Evolutionary conservation across 257 asterid species (phyloP).

Genomic region (Ilex asprella): DNA sequence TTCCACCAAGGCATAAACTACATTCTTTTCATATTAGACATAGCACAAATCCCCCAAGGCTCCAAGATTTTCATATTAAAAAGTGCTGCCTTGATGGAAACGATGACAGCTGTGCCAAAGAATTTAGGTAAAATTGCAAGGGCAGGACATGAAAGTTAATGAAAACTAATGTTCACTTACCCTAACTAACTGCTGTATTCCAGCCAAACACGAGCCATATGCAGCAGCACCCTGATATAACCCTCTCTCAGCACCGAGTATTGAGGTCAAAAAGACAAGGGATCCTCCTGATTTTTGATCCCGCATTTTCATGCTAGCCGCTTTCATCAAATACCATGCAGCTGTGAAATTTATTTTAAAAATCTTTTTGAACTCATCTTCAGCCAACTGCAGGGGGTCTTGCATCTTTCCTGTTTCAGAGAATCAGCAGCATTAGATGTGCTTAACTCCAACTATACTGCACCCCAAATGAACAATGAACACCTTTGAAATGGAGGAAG

Average conservation of each 20-base stretch:
- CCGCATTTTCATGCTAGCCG: constrained; percentile 60
- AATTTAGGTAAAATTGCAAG: neutral
- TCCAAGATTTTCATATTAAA: no score
- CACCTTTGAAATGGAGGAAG: no score
- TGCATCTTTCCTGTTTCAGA: constrained; percentile 76
- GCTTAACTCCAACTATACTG: no score
- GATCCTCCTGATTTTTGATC: constrained; percentile 86
- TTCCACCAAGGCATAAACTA: no score
- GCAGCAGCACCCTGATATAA: constrained; percentile 93
- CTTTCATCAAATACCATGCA: constrained; percentile 81
- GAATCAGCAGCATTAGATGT: no score
- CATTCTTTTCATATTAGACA: no score
- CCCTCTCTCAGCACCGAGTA: constrained; percentile 86
- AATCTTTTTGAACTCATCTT: constrained; percentile 69
- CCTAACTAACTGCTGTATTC: constrained; percentile 80
- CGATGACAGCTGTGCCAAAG: no score
- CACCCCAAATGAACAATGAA: no score
- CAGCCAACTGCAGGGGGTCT: constrained; percentile 56
- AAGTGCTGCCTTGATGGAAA: no score
- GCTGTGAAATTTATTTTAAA: constrained; percentile 66
- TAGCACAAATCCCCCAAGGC: no score
- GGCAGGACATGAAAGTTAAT: neutral
- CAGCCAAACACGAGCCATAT: constrained; percentile 90
- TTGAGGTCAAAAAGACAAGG: constrained; percentile 62
- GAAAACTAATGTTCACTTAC: constrained; percentile 33